Conservation (phyloP, 345 rosid genomes). For the Adansonia digitata region DNA sequence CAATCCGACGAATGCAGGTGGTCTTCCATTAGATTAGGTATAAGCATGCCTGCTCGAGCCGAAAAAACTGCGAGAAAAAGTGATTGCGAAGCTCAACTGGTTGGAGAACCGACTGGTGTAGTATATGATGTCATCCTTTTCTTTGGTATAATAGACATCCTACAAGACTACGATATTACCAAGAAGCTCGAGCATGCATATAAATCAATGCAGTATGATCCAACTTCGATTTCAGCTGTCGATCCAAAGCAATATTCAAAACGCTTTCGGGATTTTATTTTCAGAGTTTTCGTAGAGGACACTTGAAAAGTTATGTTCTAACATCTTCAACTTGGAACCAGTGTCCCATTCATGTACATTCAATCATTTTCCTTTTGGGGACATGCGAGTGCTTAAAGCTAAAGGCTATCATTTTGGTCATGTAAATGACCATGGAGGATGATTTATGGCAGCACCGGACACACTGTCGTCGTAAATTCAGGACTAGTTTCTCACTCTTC, state of each 20-base stretch:
- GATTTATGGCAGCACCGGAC: constrained; percentile 2
- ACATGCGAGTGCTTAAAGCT: constrained; percentile 16
- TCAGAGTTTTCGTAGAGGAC: constrained; percentile 78
- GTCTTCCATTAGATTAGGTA: constrained; percentile 63
- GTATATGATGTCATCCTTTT: constrained; percentile 59
- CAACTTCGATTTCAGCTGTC: constrained; percentile 94
- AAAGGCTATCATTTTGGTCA: background rate
- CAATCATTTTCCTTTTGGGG: background rate
- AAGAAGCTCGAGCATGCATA: constrained; percentile 99
- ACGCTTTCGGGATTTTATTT: too few species aligned
- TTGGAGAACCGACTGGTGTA: constrained; percentile 90
- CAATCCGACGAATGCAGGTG: constrained; percentile 33
- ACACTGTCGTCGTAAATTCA: background rate
- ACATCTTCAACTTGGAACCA: constrained; percentile 17
- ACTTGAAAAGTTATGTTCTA: constrained; percentile 31
- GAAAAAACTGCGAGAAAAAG: constrained; percentile 70
- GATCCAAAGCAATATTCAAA: constrained; percentile 91
- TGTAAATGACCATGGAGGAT: background rate
- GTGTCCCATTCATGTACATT: constrained; percentile 22
- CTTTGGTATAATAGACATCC: constrained; percentile 91
- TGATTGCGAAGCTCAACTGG: constrained; percentile 66
- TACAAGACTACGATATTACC: too few species aligned
- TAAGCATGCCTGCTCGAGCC: constrained; percentile 69
- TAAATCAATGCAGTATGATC: constrained; percentile 91
- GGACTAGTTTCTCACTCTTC: background rate